Evolutionary conservation across 352 stramenopile species (phyloP), one percentile per base, ranked within the genome.

Genomic region (Saprolegnia parasitica): DNA sequence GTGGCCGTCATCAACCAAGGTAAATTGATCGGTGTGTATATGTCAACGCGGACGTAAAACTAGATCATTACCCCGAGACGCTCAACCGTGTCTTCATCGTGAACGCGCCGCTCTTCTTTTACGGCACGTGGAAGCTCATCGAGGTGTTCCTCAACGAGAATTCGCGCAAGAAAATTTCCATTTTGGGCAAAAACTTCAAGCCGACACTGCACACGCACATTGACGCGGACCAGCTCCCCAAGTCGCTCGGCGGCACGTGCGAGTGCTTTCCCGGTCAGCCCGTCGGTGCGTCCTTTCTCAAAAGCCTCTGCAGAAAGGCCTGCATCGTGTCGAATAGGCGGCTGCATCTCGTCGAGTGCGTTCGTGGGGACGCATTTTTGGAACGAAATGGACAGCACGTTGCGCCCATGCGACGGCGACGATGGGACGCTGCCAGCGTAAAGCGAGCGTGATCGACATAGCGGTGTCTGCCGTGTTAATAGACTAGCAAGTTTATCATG

Each of bases 31-130:
- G 20, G 18, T 32, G 20, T 5, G n/a, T n/a, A n/a, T n/a, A n/a
- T n/a, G n/a, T n/a, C n/a, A n/a, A n/a, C n/a, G n/a, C n/a, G n/a
- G n/a, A n/a, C n/a, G n/a, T n/a, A n/a, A n/a, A 20, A 5, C 21
- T 47, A 70, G 63, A 70, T 46, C 63, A 91, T 72, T 94, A 92
- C 71, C 86, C 86, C 0, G 86, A 94, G 78, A 91, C 83, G 21
- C 72, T 94, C 35, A 84, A 88, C 65, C 78, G 80, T 1, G 74
- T 95, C 47, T 95, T 91, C 72, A 50, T 95, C 39, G 78, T 93
- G 60, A 93, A 95, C 65, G 84, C 84, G 4, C 86, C 86, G 21
- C 87, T 90, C 68, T 76, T 95, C 63, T 95, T 95, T 65, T 87
- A 87, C 50, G 81, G 80, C n/a, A 81, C 80, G 50, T 95, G 84